Base-by-base conservation (phyloP, 2,329 filamentous ascomycete genomes). In the Fusarium poae region DNA sequence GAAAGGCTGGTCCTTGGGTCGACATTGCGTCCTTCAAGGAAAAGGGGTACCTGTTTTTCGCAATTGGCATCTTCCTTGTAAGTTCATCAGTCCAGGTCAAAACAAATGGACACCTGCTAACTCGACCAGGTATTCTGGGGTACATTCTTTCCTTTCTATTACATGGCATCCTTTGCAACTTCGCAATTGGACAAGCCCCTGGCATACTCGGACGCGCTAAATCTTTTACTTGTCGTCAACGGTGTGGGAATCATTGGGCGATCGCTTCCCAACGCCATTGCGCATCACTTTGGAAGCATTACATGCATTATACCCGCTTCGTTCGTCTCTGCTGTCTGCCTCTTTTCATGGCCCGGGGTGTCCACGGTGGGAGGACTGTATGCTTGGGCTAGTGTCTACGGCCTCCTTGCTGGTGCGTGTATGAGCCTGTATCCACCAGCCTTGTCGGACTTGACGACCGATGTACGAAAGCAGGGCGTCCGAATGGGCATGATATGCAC, bases 371-470 rank as follows among this genome's bases (percentile, higher is more conserved):
- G 61, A 1, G 77, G 77, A 0, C 49, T 79, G 1, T 77, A 74
- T 6, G 71, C 61, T 0, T 78, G 74, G 23, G 71, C 74, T 1
- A 68, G 73, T 3, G 76, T 86, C 25, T 87, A 86, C 60, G 87
- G 88, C 1, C 74, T 88, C 6, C 78, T 81, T 6, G 83, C 81
- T 0, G 84, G 83, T 0, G 83, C 80, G 1, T 78, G 86, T 18
- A 84, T 86, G 67, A 79, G 81, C 2, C 75, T 88, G 1, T 85
- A 86, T 57, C 85, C 85, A 0, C 82, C 83, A 1, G 82, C 82
- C 0, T 69, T 85, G 13, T 82, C 81, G 29, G 83, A 82, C 25
- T 76, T 80, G 68, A 76, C 75, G 3, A 73, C 74, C 3, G 72
- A 80, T 51, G 67, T 76, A 11, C 72, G 61, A 21, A 77, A 72